Evolutionary conservation across 768 basidiomycete species (phyloP), one percentile per base, ranked within the genome.

Genomic region (Gyrodon lividus): DNA sequence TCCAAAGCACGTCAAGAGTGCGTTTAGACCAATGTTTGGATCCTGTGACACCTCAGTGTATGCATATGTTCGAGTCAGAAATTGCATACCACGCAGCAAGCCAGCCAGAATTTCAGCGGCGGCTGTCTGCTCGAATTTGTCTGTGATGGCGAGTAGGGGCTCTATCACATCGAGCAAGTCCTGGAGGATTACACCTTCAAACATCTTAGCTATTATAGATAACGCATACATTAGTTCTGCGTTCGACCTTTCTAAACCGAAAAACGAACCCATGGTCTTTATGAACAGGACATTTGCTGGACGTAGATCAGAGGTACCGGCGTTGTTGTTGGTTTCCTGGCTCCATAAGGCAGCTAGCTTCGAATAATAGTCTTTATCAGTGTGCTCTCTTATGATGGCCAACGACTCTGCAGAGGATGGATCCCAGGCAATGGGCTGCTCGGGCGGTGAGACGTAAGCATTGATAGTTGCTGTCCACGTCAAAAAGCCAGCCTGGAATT

Each of bases 71-170:
- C 28, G 9, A 31, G 41, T 31, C 31, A 19, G 39, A 40, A 28
- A 38, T 14, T 8, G 50, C 72, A 46, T 63, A 86, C 88, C 92
- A 55, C 92, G 80, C 49, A 90, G 69, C 43, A 92, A 61, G 19
- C 92, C 93, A 31, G 80, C 75, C 23, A 94, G 64, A 28, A 93
- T 68, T 69, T 87, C 87, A 46, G 83, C 84, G 22, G 85, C 84
- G 24, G 89, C 89, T 22, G 92, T 80, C 64, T 92, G 92, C 69
- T 92, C 91, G 73, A 86, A 92, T 53, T 89, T 87, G 60, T 92
- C 88, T 16, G 76, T 49, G 43, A 87, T 87, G 30, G 69, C 72
- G 35, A 90, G 70, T 24, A 90, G 62, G 12, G 80, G 72, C 35
- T 93, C 89, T 31, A 87, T 74, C 16, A 74, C 71, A 13, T 70